Base-by-base conservation (phyloP, 139 green algal genomes). In the Chlorella sorokiniana region DNA sequence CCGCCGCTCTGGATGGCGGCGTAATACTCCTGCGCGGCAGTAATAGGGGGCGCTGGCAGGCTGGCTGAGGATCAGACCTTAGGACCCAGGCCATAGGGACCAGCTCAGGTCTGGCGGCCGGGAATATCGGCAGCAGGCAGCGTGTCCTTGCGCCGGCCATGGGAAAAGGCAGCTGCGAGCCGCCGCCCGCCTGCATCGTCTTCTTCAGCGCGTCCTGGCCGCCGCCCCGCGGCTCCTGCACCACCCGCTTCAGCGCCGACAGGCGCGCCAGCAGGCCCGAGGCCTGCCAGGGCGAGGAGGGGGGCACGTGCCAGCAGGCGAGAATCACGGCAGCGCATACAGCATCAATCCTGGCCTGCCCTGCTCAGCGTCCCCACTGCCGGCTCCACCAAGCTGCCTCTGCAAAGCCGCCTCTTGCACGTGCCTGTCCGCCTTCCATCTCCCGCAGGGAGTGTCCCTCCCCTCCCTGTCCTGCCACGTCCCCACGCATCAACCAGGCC, bases 11-110 rank as follows among this genome's bases (percentile, higher is more conserved):
- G 29, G 11, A 98, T 87, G 5, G 87, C 88, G 0, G n/a, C 69
- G 56, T 96, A 96, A 87, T 96, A 98, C 0, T 86, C 33, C 22
- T 63, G n/a, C n/a, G n/a, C n/a, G n/a, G n/a, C n/a, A n/a, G n/a
- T n/a, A n/a, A n/a, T n/a, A n/a, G n/a, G n/a, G n/a, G n/a, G n/a
- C n/a, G n/a, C n/a, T n/a, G n/a, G n/a, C n/a, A n/a, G n/a, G n/a
- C n/a, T n/a, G n/a, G n/a, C n/a, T n/a, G n/a, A n/a, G n/a, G n/a
- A n/a, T n/a, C n/a, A n/a, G n/a, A n/a, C n/a, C n/a, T n/a, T n/a
- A n/a, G n/a, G n/a, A n/a, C n/a, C n/a, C n/a, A n/a, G n/a, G n/a
- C n/a, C n/a, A n/a, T n/a, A n/a, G n/a, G n/a, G n/a, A n/a, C n/a
- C n/a, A n/a, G n/a, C n/a, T n/a, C n/a, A n/a, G n/a, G n/a, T n/a